Evolutionary conservation across 2,329 filamentous ascomycete genomes (phyloP).

Genomic region (Colletotrichum sp.): DNA sequence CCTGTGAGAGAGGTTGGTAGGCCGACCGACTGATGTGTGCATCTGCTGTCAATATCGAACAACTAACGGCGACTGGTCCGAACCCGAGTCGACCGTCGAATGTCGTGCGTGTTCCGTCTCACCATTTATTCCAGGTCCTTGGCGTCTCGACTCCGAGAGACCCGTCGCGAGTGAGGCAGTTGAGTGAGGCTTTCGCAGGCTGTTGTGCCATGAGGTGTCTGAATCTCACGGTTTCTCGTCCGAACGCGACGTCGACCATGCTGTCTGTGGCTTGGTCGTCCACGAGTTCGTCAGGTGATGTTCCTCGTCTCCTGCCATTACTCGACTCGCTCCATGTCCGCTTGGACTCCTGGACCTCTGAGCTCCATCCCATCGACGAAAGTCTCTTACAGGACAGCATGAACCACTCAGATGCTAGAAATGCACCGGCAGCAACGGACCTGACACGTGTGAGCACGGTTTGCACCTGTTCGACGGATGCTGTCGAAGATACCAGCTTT

Average conservation of each 20-base stretch:
- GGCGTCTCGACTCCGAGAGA: not conserved
- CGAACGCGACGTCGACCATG: not conserved
- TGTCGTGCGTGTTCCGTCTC: not conserved
- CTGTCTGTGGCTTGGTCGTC: not conserved
- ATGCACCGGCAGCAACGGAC: not conserved
- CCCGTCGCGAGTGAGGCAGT: not conserved
- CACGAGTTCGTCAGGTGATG: not conserved
- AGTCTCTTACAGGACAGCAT: constrained; percentile 8
- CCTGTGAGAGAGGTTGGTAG: not conserved
- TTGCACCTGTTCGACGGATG: not conserved
- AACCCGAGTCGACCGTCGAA: not conserved
- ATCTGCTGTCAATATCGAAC: not conserved
- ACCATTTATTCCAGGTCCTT: not conserved
- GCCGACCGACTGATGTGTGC: not conserved
- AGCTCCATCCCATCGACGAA: not conserved
- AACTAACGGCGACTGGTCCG: not conserved
- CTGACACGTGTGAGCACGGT: not conserved
- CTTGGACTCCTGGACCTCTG: not conserved
- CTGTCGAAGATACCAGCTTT: not conserved
- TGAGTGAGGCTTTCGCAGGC: not conserved
- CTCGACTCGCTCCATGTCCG: not conserved
- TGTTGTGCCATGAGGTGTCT: not conserved
- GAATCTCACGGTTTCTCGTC: not conserved
- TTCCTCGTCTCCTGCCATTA: not conserved
- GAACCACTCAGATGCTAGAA: not conserved